These are phyloP conservation scores for Oryza punctata DNA, from an alignment of 176 grass and related monocot genomes.

Conservation along the genomic window DNA sequence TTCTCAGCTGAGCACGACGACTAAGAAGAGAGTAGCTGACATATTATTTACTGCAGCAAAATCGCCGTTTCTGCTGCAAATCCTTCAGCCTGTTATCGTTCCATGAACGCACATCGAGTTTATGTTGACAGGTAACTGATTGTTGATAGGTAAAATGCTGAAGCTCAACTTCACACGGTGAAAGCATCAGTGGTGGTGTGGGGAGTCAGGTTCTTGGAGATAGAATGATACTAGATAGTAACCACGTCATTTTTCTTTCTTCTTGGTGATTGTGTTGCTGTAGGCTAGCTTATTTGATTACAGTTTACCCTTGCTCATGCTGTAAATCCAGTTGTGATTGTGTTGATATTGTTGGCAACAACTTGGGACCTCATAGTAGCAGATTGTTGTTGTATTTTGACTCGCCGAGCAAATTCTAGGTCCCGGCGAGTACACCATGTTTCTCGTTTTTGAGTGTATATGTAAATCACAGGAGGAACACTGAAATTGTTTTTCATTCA, in stretches of 20 bases:
- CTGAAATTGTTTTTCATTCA: not conserved
- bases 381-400: constrained; percentile 9
- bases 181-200: not conserved
- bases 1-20: constrained; percentile 82
- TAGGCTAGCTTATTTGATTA: constrained; percentile 7
- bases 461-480: constrained; percentile 16
- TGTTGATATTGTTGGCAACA: constrained; percentile 19
- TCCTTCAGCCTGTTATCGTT: not conserved
- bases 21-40: constrained; percentile 16
- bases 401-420: constrained; percentile 18
- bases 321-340: constrained; percentile 42
- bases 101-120: not conserved
- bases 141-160: constrained; percentile 27
- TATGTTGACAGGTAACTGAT: not conserved
- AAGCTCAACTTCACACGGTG: not conserved
- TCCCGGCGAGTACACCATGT: not conserved
- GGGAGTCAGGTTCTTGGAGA: not conserved
- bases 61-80: constrained; percentile 20
- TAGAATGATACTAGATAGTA: not conserved
- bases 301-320: constrained; percentile 25
- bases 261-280: not conserved
- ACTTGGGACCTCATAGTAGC: constrained; percentile 6
- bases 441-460: not conserved
- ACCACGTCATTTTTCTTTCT: not conserved
- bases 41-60: not conserved